Percentiles rank a stretch among this genome's conserved stretches.
phyloP scores from a whole-genome alignment of 1,284 basidiomycete species.

The Cutaneotrichosporon sp. region DNA sequence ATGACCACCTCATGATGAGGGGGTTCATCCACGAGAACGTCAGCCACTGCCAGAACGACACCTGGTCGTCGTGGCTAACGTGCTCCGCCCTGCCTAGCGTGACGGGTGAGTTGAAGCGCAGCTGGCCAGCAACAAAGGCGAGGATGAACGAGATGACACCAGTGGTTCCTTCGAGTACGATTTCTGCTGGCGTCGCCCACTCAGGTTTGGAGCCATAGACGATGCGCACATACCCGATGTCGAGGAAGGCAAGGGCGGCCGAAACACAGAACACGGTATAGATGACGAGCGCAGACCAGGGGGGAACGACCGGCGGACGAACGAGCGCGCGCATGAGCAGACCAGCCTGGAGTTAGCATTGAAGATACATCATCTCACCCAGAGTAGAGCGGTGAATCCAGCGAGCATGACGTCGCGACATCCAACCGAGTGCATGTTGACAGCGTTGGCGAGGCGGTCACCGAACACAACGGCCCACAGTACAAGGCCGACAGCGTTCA shows the following conservation, averaged over 20 bases:
- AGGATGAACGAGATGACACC: slow-evolving; percentile 30
- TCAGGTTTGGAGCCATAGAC: slow-evolving; percentile 29
- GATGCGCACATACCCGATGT: slow-evolving; percentile 33
- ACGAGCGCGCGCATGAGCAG: slow-evolving; percentile 30
- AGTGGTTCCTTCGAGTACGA: slow-evolving; percentile 36
- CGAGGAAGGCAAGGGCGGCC: slow-evolving; percentile 32
- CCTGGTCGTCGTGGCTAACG: slow-evolving; percentile 61
- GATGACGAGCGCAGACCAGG: slow-evolving; percentile 37
- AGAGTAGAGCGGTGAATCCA: slow-evolving; percentile 27
- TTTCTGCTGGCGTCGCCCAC: slow-evolving; percentile 33
- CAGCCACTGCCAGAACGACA: slow-evolving; percentile 73
- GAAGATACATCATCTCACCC: neutral
- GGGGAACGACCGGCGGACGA: slow-evolving; percentile 41
- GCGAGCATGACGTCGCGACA: slow-evolving; percentile 22
- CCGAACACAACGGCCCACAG: slow-evolving; percentile 43
- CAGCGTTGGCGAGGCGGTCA: slow-evolving; percentile 23
- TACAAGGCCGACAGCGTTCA: slow-evolving; percentile 31
- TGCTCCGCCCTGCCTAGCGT: slow-evolving; percentile 31
- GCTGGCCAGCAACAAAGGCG: slow-evolving; percentile 27
- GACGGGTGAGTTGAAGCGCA: slow-evolving; percentile 42
- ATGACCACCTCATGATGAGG: slow-evolving; percentile 62
- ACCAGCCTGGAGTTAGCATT: slow-evolving; percentile 11
- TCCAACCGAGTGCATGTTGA: slow-evolving; percentile 9
- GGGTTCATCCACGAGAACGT: slow-evolving; percentile 73
- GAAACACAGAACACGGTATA: slow-evolving; percentile 34